A percentile compares a stretch with the other conserved stretches of the same genome.
Evolutionary conservation across 768 basidiomycete genomes (phyloP).

Genomic region (Chlorophyllum brunneum): DNA sequence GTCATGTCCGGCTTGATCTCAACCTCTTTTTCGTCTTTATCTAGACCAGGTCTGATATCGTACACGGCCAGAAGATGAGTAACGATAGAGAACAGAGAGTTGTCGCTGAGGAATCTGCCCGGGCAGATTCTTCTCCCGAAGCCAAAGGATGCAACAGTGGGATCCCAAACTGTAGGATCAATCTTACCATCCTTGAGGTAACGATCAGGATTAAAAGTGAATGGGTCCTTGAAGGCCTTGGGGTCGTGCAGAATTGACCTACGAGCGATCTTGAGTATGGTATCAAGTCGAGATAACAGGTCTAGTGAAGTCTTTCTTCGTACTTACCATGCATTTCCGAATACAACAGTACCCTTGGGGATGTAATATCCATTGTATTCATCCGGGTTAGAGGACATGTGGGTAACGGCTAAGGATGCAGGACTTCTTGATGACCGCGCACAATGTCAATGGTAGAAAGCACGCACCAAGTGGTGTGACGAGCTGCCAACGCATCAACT

Average conservation of each 20-base stretch:
- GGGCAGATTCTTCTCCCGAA: slow-evolving; percentile 29
- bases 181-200: slow-evolving; percentile 23
- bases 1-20: slow-evolving; percentile 19
- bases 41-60: slow-evolving; percentile 20
- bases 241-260: slow-evolving; percentile 22
- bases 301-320: neutral
- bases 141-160: slow-evolving; percentile 26
- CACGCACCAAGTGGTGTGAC: slow-evolving; percentile 22
- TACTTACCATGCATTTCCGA: slow-evolving; percentile 1
- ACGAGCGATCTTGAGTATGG: neutral
- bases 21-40: slow-evolving; percentile 18
- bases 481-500: slow-evolving; percentile 30
- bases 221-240: slow-evolving; percentile 15
- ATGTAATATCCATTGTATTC: slow-evolving; percentile 3
- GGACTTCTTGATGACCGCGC: neutral
- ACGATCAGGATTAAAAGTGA: slow-evolving; percentile 26
- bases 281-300: neutral
- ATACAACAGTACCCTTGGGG: neutral
- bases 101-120: slow-evolving; percentile 21
- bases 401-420: neutral
- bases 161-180: slow-evolving; percentile 21
- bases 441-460: neutral
- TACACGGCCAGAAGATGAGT: slow-evolving; percentile 21
- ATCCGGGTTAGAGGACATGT: neutral
- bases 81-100: slow-evolving; percentile 18